Base-by-base conservation (phyloP, 2,329 filamentous ascomycete genomes). In the Davidsoniella virescens region DNA sequence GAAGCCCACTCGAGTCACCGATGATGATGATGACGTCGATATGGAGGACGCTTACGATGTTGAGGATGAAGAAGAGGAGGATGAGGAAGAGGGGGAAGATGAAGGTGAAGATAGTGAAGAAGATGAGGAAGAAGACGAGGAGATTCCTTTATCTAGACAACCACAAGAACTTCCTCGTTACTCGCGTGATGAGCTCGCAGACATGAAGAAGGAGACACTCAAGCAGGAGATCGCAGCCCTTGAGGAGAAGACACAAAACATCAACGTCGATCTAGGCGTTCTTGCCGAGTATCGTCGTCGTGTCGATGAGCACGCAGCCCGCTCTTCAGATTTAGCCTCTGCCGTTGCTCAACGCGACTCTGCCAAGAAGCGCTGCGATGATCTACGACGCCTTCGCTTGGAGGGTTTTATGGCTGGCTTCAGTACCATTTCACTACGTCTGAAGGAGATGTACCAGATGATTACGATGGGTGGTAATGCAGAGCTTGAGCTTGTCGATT, bases 391-490 rank as follows among this genome's bases (percentile, higher is more conserved):
- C 12, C 72, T 94, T 46, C 85, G 92, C 26, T 72, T 96, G 6
- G 90, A 95, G 59, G 90, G 92, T 36, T 98, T 98, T 74, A 96
- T 96, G 88, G 87, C 93, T 62, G 92, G 93, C 38, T 96, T 98
- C 69, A 83, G 82, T 60, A 83, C 79, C 55, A 98, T 98, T 64
- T 96, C 90, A 1, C 72, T 95, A 20, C 84, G 90, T 1, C 73
- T 98, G 43, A 98, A 98, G 70, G 92, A 98, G 62, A 98, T 98
- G 92, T 98, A 98, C 68, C 92, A 98, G 64, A 95, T 98, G 88
- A 98, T 98, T 63, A 98, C 92, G 18, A 96, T 98, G 87, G 92
- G 92, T 54, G 92, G 92, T 51, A 98, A 98, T 59, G 92, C 92
- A 0, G 92, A 98, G 67, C 76, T 98, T 10, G 93, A 98, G 65